A percentile compares a stretch with the other conserved stretches of the same genome.
Evolutionary conservation across 805 yeast genomes (phyloP).

Genomic region (Ogataea neopini): DNA sequence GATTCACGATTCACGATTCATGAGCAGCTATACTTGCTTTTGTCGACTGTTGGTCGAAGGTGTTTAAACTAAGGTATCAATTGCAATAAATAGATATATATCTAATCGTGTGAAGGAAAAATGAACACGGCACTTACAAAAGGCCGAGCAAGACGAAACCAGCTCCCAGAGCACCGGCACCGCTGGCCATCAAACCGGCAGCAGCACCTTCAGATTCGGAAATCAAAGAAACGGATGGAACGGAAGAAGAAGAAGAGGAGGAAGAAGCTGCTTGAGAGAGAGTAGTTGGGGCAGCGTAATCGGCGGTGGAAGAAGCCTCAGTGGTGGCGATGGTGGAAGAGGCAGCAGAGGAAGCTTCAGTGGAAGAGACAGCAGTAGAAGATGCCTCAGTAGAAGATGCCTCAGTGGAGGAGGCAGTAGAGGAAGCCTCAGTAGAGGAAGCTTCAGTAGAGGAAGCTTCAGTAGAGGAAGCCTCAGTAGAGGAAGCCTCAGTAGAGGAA

Average conservation of each 20-base stretch:
- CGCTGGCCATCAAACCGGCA: conserved; percentile 28
- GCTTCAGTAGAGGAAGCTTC: conserved; percentile 22
- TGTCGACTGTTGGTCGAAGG: too few species aligned
- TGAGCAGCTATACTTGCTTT: too few species aligned
- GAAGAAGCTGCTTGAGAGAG: conserved; percentile 21
- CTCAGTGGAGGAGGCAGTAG: too few species aligned
- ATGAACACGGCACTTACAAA: conserved; percentile 9
- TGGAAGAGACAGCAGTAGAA: conserved; percentile 18
- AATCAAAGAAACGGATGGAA: conserved; percentile 20
- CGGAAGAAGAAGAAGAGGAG: conserved; percentile 19
- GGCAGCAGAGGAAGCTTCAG: conserved; percentile 19
- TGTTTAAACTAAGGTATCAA: too few species aligned
- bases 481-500: conserved; percentile 31
- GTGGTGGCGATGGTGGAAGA: neutral
- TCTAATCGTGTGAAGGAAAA: conserved; percentile 8
- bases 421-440: conserved; percentile 20
- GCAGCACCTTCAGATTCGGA: conserved; percentile 27
- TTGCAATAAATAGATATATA: neutral
- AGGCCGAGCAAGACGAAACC: conserved; percentile 21
- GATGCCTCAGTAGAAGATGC: conserved; percentile 15
- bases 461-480: conserved; percentile 23
- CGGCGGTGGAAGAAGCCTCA: conserved; percentile 9
- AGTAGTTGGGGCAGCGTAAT: conserved; percentile 18
- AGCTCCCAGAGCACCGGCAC: conserved; percentile 31
- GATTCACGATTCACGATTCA: too few species aligned